Evolutionary conservation across 2,329 filamentous ascomycete genomes (phyloP).

Genomic region (Arthrobotrys entomopaga): DNA sequence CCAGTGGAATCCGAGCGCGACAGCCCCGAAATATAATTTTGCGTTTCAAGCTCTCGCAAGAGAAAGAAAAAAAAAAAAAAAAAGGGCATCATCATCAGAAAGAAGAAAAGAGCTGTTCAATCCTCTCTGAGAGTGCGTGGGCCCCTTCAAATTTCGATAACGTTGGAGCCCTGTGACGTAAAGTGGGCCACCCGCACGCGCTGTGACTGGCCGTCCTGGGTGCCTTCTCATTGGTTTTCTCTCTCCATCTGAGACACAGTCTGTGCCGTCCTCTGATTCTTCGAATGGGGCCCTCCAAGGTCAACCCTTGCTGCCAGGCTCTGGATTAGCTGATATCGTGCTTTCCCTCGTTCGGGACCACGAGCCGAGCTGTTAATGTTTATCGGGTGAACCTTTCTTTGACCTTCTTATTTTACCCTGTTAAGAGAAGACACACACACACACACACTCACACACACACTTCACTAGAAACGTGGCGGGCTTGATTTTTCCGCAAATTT

Average conservation of each 20-base stretch:
- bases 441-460: no score
- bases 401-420: constrained; percentile 46
- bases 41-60: constrained; percentile 34
- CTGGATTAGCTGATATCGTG: constrained; percentile 53
- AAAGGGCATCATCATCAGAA: no score
- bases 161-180: constrained; percentile 53
- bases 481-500: constrained; percentile 56
- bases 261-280: constrained; percentile 54
- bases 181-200: constrained; percentile 42
- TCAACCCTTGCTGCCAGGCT: constrained; percentile 43
- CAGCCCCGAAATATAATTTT: constrained; percentile 44
- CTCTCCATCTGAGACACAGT: constrained; percentile 50
- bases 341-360: constrained; percentile 55
- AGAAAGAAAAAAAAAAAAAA: not conserved
- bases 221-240: constrained; percentile 33
- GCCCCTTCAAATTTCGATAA: constrained; percentile 43
- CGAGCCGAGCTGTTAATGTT: constrained; percentile 55
- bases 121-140: constrained; percentile 15
- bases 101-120: constrained; percentile 25
- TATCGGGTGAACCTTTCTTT: constrained; percentile 48
- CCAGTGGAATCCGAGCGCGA: constrained; percentile 55
- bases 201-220: constrained; percentile 37
- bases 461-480: constrained; percentile 55
- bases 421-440: constrained; percentile 24
- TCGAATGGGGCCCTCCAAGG: constrained; percentile 34